Conservation (phyloP, 306 rosid genomes). For the Malus fusca region DNA sequence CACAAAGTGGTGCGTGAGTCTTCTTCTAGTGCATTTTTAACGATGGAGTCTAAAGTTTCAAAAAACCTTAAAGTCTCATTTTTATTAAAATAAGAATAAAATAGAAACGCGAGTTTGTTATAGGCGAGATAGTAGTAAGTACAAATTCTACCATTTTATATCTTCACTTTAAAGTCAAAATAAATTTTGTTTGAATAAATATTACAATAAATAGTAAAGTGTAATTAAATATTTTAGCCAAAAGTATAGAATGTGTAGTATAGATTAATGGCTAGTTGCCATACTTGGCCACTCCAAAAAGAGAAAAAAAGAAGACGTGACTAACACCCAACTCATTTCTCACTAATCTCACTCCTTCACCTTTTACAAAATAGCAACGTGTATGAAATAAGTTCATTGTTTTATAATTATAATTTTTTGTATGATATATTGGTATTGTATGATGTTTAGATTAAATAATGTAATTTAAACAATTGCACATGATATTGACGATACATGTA, state of each 20-base stretch:
- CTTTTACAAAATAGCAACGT: neutral
- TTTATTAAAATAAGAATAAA: neutral
- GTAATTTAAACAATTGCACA: too few species aligned
- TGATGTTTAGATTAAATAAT: too few species aligned
- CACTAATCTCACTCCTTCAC: neutral
- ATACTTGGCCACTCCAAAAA: neutral
- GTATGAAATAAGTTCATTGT: too few species aligned
- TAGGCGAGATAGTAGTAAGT: neutral
- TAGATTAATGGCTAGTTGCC: neutral
- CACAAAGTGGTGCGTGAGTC: too few species aligned
- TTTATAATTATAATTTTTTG: too few species aligned
- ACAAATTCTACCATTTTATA: neutral
- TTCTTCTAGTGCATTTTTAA: neutral
- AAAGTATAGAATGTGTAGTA: neutral
- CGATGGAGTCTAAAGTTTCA: fast-evolving
- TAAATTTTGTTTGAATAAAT: neutral
- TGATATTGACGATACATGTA: too few species aligned
- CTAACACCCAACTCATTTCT: slow-evolving; percentile 17
- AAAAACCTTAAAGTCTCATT: too few species aligned
- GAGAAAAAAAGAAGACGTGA: slow-evolving; percentile 19
- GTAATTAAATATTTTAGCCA: neutral
- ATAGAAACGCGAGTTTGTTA: neutral
- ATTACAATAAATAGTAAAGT: neutral
- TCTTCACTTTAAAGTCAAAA: neutral
- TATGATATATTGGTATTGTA: too few species aligned